Evolutionary conservation across 768 basidiomycete species (phyloP).

Genomic region (Leccinum variicolor): DNA sequence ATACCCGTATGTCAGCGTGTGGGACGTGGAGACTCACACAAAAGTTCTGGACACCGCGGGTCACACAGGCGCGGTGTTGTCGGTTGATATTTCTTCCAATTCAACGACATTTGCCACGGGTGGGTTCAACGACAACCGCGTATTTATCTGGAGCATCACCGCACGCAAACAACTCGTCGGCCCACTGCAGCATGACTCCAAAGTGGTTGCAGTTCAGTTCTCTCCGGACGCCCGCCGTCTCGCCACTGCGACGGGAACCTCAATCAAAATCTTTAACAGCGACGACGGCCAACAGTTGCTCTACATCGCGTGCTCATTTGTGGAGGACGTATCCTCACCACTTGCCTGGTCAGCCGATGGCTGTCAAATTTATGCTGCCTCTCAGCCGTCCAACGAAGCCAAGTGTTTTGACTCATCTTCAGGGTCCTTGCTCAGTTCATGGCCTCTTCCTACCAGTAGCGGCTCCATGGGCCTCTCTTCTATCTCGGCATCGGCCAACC

Average conservation of each 20-base stretch:
- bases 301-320: no score
- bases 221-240: neutral
- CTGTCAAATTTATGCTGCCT: neutral
- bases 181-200: neutral
- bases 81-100: neutral
- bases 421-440: neutral
- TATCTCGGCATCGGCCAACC: neutral
- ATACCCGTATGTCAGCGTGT: no score
- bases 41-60: neutral
- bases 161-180: neutral
- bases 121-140: no score
- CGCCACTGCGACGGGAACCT: neutral
- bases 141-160: no score
- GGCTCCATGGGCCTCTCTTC: neutral
- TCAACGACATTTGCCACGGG: neutral
- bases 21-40: neutral
- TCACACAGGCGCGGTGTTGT: neutral
- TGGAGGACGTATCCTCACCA: no score
- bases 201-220: neutral
- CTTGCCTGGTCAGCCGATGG: neutral
- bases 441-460: neutral
- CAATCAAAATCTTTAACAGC: no score
- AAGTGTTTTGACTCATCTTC: neutral
- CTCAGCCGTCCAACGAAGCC: neutral
- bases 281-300: no score